Evolutionary conservation across 1,139 yeast species (phyloP), one percentile per base, ranked within the genome.

Genomic region (Arxiozyma heterogenica): DNA sequence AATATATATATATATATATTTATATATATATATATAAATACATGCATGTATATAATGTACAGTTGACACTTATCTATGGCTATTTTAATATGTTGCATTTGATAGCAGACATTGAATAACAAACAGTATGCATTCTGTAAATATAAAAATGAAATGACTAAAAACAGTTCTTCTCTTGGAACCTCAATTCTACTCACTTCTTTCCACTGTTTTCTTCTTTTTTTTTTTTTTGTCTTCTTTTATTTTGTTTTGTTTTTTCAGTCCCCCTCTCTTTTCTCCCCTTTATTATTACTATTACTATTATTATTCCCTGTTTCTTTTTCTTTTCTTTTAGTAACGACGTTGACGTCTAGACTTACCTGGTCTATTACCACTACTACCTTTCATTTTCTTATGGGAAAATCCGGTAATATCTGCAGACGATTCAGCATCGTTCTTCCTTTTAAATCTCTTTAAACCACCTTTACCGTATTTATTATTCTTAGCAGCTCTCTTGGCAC

Each of bases 351-450:
- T 86, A 66, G 84, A 83, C 76, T 86, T 87, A 53, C 95, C 95
- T 30, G 88, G 91, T 73, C 95, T 81, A 34, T 72, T 56, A 21
- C 77, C 60, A 21, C 77, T 60, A 63, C 78, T 78, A 23, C 75
- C 73, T 62, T 77, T 76, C 82, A 77, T 80, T 66, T 78, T 82
- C 62, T 75, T 78, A 53, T 75, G 67, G 34, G 80, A 76, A 71
- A 83, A 85, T 8, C 80, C 87, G 54, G 83, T 74, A 54, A 87
- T 73, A 67, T 87, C 94, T 55, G 82, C 81, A 48, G 90, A 79
- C 39, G 93, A 84, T 53, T 78, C 77, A 39, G 91, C 84, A 64
- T 86, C 91, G 66, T 88, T 88, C 68, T 79, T 77, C 71, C 88
- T 82, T 68, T 75, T 75, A 64, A 82, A 83, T 65, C 91, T 76